Evolutionary conservation across 148 eudicot genomes (phyloP), one percentile per base, ranked within the genome.

Genomic region (Chenopodium album): DNA sequence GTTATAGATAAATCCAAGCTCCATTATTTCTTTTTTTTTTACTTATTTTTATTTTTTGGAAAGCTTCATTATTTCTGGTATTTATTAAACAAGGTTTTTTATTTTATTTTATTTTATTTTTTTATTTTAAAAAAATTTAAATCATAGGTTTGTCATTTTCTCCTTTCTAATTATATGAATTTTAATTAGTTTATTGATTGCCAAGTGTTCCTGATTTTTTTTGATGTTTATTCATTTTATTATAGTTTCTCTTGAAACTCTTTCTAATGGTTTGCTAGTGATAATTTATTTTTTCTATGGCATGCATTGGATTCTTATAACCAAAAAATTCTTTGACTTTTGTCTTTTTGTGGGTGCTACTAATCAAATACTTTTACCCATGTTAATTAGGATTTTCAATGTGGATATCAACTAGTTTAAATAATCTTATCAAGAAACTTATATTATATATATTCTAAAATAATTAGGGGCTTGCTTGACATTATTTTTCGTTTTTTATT

Each of bases 1-100:
- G 76, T 59, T 76, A 56, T 76, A 60, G 84, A 82, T 68, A 82
- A 82, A 76, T 76, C 56, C 84, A 76, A 76, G 20, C 60, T 74
- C 73, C 44, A 67, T 67, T 82, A 20, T 47, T 6, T 41, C 44
- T 41, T 41, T 41, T 34, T 34, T 34, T 34, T 34, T 34, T 34
- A 2, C 4, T 31, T 31, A 31, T 26, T 26, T 32, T 32, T 37
- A 5, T 37, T 37, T 37, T 37, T 41, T 5, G 4, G 44, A 41
- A 41, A 41, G 44, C 44, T 41, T 7, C 44, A 41, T 41, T 41
- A 41, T 41, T 63, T 0, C 9, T 75, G 13, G 7, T 14, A 9
- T 75, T 52, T 54, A 68, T 52, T 68, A 68, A 23, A 76, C 44
- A 66, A 66, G 52, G 26, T 26, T 52, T 67, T 75, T 44, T 37